Evolutionary conservation across 1,139 yeast genomes (phyloP).

Genomic region (Geotrichum cucujoidarum): DNA sequence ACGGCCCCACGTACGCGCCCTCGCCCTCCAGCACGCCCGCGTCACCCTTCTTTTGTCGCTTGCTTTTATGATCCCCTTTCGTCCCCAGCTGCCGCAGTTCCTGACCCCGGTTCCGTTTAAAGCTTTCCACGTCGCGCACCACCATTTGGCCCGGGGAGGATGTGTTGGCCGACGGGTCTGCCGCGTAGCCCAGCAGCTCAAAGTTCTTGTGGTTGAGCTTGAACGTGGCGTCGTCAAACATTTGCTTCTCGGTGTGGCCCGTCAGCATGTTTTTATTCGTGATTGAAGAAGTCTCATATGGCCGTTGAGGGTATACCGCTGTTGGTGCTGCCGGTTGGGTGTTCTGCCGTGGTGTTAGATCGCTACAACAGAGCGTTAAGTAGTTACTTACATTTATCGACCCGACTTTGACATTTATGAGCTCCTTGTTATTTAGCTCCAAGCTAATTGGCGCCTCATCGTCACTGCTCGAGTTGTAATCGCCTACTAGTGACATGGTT

Average conservation of each 20-base stretch:
- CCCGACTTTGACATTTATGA: conserved; percentile 1
- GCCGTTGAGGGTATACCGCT: conserved; percentile 1
- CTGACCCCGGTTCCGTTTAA: background rate
- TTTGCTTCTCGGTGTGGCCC: conserved; percentile 39
- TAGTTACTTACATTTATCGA: background rate
- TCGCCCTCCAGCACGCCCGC: conserved; percentile 40
- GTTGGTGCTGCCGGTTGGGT: background rate
- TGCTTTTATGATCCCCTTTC: conserved; percentile 29
- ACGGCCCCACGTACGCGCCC: conserved; percentile 51
- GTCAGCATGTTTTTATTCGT: conserved; percentile 33
- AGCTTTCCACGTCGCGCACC: conserved; percentile 1
- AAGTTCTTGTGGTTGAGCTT: conserved; percentile 39
- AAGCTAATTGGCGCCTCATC: background rate
- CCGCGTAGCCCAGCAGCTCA: conserved; percentile 33
- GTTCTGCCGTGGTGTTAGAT: background rate
- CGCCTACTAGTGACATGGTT: conserved; percentile 14
- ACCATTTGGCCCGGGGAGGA: background rate
- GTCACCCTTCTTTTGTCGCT: conserved; percentile 41
- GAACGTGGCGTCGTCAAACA: conserved; percentile 42
- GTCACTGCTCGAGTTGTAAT: conserved; percentile 8
- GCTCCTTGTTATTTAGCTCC: background rate
- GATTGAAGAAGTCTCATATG: conserved; percentile 3
- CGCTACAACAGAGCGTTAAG: no score
- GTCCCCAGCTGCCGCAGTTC: background rate
- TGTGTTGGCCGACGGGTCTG: conserved; percentile 26